These are phyloP conservation scores for Yamadazyma ubonensis DNA, from an alignment of 805 yeast species.

Conservation along the genomic window DNA sequence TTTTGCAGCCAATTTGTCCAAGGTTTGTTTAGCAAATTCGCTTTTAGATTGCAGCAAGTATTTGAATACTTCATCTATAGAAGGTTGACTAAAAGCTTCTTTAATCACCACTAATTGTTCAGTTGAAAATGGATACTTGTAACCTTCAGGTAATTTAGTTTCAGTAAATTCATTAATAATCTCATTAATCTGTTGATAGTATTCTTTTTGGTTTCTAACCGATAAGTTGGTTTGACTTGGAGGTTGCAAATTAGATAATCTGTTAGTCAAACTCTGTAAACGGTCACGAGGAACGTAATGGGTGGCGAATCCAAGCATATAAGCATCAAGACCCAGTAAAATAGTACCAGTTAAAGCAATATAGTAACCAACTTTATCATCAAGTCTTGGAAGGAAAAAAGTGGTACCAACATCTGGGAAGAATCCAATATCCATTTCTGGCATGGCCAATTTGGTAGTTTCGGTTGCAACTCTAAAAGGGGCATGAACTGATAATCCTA, in stretches of 20 bases:
- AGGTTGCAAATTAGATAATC: slow-evolving; percentile 62
- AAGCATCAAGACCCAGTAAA: slow-evolving; percentile 75
- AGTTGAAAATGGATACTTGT: slow-evolving; percentile 54
- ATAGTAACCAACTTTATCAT: slow-evolving; percentile 81
- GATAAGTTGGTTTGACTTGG: slow-evolving; percentile 26
- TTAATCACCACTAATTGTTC: slow-evolving; percentile 67
- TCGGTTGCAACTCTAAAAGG: slow-evolving; percentile 95
- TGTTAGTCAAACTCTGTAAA: slow-evolving; percentile 57
- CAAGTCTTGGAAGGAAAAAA: slow-evolving; percentile 80
- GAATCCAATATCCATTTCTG: slow-evolving; percentile 95
- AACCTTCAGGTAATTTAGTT: slow-evolving; percentile 57
- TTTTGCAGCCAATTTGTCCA: slow-evolving; percentile 57
- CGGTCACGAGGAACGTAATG: slow-evolving; percentile 77
- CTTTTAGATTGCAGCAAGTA: slow-evolving; percentile 55
- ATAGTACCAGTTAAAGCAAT: slow-evolving; percentile 84
- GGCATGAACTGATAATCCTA: slow-evolving; percentile 85
- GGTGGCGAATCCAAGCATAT: slow-evolving; percentile 82
- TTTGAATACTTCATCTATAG: slow-evolving; percentile 56
- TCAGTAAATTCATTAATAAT: slow-evolving; percentile 79
- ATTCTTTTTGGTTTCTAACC: slow-evolving; percentile 32
- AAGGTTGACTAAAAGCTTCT: slow-evolving; percentile 53
- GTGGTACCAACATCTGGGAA: slow-evolving; percentile 96
- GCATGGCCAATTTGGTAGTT: slow-evolving; percentile 91
- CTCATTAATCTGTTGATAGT: slow-evolving; percentile 59
- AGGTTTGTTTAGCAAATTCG: slow-evolving; percentile 62